phyloP scores from a whole-genome alignment of 208 protist genomes.

The Crithidia brevicula region DNA sequence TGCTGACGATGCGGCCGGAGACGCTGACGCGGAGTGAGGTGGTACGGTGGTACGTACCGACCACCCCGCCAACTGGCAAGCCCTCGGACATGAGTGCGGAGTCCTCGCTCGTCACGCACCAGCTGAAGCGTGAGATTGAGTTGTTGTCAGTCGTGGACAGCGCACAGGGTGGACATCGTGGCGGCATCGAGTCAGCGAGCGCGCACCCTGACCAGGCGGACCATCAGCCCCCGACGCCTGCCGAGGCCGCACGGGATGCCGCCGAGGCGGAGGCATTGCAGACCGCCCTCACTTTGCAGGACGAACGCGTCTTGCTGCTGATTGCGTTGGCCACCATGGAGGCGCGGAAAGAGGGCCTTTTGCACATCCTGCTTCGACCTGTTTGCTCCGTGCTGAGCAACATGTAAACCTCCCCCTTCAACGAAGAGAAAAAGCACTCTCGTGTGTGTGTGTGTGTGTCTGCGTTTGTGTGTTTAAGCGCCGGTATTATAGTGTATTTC shows the following conservation, averaged over 20 bases:
- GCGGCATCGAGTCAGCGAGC: constrained; percentile 30
- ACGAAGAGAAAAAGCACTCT: too few species aligned
- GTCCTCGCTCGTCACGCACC: constrained; percentile 31
- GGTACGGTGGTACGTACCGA: constrained; percentile 35
- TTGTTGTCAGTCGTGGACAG: constrained; percentile 36
- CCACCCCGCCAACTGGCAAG: constrained; percentile 18
- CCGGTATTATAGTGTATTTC: too few species aligned
- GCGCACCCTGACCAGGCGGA: constrained; percentile 16
- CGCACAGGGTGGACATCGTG: constrained; percentile 32
- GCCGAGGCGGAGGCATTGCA: constrained; percentile 42
- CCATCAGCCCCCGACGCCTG: constrained; percentile 15
- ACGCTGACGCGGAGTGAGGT: constrained; percentile 58
- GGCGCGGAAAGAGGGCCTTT: constrained; percentile 76
- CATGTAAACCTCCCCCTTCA: constrained; percentile 51
- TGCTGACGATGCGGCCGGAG: constrained; percentile 79
- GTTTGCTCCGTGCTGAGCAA: constrained; percentile 66
- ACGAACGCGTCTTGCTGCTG: constrained; percentile 71
- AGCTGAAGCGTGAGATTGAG: constrained; percentile 41
- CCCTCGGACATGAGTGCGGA: constrained; percentile 18
- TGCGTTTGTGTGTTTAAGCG: not conserved
- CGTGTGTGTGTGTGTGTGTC: not conserved
- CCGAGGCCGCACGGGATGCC: constrained; percentile 16
- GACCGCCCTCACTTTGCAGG: constrained; percentile 59
- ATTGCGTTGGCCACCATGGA: constrained; percentile 77
- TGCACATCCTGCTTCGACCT: constrained; percentile 66